phyloP scores from a whole-genome alignment of 2,329 filamentous ascomycete genomes.

The Claviceps monticola region DNA sequence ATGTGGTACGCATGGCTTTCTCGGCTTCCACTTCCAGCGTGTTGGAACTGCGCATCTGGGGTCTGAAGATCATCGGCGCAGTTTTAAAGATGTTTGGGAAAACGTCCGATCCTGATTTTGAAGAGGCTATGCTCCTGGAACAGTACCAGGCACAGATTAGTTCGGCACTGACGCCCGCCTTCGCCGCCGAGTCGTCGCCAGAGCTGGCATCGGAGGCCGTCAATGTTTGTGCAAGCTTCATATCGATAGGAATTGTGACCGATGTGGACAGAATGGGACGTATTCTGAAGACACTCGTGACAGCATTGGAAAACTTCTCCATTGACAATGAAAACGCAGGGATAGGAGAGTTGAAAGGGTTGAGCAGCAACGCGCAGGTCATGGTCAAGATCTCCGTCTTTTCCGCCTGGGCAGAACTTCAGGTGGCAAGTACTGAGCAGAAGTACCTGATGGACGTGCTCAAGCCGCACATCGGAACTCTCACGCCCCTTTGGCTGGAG shows the following conservation, averaged over 20 bases:
- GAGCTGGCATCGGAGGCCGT: conserved; percentile 92
- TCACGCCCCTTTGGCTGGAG: conserved; percentile 89
- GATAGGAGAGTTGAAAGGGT: conserved; percentile 82
- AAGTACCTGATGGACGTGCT: conserved; percentile 79
- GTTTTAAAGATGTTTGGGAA: conserved; percentile 93
- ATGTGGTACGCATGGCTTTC: conserved; percentile 93
- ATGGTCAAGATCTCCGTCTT: conserved; percentile 99
- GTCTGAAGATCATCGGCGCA: conserved; percentile 84
- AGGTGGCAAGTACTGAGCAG: conserved; percentile 88
- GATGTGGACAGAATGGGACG: conserved; percentile 98
- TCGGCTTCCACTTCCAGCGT: conserved; percentile 92
- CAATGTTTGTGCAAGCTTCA: conserved; percentile 95
- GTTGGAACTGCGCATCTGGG: conserved; percentile 77
- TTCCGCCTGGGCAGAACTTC: conserved; percentile 91
- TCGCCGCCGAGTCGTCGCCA: conserved; percentile 88
- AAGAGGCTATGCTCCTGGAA: conserved; percentile 90
- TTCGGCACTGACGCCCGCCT: conserved; percentile 89
- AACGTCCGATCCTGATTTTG: conserved; percentile 88
- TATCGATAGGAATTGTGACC: conserved; percentile 91
- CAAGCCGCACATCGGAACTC: conserved; percentile 73
- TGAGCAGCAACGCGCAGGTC: conserved; percentile 90
- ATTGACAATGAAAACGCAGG: conserved; percentile 66
- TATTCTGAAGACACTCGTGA: conserved; percentile 85
- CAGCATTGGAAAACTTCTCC: conserved; percentile 83
- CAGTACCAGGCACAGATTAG: conserved; percentile 98